phyloP scores from a whole-genome alignment of 1,139 yeast genomes.

The Barnettozyma hawaiiensis region DNA sequence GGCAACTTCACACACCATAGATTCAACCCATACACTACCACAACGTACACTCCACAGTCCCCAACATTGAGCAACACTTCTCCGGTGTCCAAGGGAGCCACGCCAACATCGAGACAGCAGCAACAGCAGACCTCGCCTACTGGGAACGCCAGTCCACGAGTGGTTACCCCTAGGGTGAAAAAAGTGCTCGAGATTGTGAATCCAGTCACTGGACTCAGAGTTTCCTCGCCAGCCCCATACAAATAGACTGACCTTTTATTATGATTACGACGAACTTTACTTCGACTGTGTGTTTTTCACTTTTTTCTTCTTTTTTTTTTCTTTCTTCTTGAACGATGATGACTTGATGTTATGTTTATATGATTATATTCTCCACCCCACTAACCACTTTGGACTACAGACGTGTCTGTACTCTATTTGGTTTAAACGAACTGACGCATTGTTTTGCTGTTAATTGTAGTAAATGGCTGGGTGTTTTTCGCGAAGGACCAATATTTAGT shows the following conservation, averaged over 20 bases:
- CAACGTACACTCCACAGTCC: slow-evolving; percentile 45
- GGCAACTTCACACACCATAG: slow-evolving; percentile 29
- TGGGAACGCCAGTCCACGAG: slow-evolving; percentile 16
- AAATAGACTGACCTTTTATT: slow-evolving; percentile 14
- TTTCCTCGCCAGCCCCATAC: slow-evolving; percentile 46
- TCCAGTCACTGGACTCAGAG: slow-evolving; percentile 69
- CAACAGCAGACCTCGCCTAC: slow-evolving; percentile 6
- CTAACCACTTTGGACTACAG: neutral
- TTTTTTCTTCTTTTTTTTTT: no score
- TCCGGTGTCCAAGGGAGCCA: slow-evolving; percentile 19
- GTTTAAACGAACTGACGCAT: neutral
- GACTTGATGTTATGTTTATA: neutral
- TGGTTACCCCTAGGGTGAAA: slow-evolving; percentile 48
- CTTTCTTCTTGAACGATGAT: no score
- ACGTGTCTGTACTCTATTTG: neutral
- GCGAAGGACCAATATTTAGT: no score
- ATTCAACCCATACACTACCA: slow-evolving; percentile 57
- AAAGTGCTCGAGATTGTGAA: slow-evolving; percentile 71
- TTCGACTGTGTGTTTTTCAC: neutral
- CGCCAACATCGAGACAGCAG: slow-evolving; percentile 1
- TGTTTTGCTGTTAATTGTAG: no score
- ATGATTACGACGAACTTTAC: neutral
- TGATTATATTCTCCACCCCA: no score
- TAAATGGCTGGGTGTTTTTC: neutral
- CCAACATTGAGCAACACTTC: slow-evolving; percentile 22